phyloP scores from a whole-genome alignment of 2,329 filamentous ascomycete species.

The Cercospora sp. region DNA sequence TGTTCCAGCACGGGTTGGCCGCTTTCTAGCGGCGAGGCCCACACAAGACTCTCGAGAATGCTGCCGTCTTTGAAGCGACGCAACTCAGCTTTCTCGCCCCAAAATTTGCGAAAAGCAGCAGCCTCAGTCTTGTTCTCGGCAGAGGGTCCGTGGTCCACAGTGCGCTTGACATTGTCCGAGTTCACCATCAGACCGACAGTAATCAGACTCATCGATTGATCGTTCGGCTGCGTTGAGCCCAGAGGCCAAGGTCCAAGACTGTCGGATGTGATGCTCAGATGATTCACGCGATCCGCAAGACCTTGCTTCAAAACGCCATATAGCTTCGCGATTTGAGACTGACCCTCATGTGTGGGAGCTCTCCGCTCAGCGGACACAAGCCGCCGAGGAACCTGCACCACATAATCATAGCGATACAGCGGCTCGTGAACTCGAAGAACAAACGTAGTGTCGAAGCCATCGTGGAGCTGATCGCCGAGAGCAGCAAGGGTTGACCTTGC shows the following conservation, averaged over 20 bases:
- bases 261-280: constrained; percentile 55
- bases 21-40: constrained; percentile 61
- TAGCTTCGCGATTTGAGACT: constrained; percentile 50
- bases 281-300: constrained; percentile 69
- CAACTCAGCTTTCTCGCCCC: constrained; percentile 91
- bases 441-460: constrained; percentile 84
- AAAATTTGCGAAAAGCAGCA: constrained; percentile 81
- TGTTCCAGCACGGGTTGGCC: constrained; percentile 71
- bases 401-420: constrained; percentile 57
- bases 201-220: constrained; percentile 44
- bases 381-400: constrained; percentile 41
- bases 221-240: constrained; percentile 31
- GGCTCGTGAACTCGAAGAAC: constrained; percentile 61
- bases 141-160: constrained; percentile 83
- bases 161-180: constrained; percentile 67
- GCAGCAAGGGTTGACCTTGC: constrained; percentile 72
- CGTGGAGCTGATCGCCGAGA: constrained; percentile 69
- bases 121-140: constrained; percentile 84
- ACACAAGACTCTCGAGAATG: constrained; percentile 88
- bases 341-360: constrained; percentile 2
- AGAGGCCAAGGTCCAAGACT: constrained; percentile 40
- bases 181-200: constrained; percentile 71
- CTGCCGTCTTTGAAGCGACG: constrained; percentile 93
- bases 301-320: constrained; percentile 68
- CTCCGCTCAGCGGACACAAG: constrained; percentile 7